Percentiles rank a stretch among this genome's conserved stretches.
phyloP scores from a whole-genome alignment of 1,284 basidiomycete genomes.

The Ceratobasidium sp. region DNA sequence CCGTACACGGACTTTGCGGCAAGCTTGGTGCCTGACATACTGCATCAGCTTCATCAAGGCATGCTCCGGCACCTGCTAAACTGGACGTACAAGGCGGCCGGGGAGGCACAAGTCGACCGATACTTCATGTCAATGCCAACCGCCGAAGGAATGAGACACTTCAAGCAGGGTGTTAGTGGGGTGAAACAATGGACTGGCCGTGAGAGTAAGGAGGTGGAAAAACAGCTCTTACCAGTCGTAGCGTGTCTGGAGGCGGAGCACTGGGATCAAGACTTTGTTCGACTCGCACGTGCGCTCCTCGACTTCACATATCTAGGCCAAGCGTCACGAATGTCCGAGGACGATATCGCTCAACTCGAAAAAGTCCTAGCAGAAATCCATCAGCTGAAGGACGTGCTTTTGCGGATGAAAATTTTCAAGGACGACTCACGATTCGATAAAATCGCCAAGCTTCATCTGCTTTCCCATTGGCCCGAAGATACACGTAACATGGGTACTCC shows the following conservation, averaged over 20 bases:
- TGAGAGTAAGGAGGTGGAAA: constrained; percentile 28
- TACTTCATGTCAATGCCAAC: constrained; percentile 12
- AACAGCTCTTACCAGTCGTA: constrained; percentile 9
- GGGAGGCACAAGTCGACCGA: background rate
- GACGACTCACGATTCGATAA: constrained; percentile 20
- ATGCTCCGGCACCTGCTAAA: background rate
- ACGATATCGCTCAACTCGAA: constrained; percentile 34
- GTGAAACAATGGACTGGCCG: constrained; percentile 22
- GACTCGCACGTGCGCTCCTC: background rate
- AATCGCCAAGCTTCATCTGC: constrained; percentile 44
- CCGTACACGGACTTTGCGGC: constrained; percentile 7
- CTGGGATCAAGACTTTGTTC: constrained; percentile 33
- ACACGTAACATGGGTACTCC: constrained; percentile 45
- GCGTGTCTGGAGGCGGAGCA: background rate
- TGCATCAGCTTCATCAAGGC: constrained; percentile 35
- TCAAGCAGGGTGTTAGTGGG: constrained; percentile 9
- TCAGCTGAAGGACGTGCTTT: background rate
- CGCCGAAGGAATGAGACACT: constrained; percentile 16
- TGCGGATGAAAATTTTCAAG: background rate
- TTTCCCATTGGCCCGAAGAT: constrained; percentile 32
- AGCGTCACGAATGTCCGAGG: background rate
- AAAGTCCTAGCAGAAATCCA: constrained; percentile 21
- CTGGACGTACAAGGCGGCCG: constrained; percentile 1
- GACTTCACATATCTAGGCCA: constrained; percentile 6
- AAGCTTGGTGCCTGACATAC: constrained; percentile 13